Evolutionary conservation across 495 filamentous ascomycete genomes (phyloP), one percentile per base, ranked within the genome.

Genomic region (Parathielavia appendiculata): DNA sequence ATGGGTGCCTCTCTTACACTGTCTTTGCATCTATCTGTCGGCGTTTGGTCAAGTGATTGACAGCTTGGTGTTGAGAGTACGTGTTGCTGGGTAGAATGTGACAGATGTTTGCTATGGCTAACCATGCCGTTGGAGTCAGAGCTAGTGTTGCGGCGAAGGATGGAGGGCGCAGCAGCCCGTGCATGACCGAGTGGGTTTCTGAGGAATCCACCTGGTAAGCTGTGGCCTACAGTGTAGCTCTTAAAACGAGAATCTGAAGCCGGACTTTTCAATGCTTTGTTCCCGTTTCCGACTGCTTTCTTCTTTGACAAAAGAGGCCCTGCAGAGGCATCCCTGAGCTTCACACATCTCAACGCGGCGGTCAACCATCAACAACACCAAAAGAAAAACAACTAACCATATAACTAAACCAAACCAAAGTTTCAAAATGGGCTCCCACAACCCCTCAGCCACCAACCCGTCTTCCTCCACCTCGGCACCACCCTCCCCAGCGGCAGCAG

Each of bases 401-500:
- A n/a, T n/a, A n/a, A n/a, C n/a, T n/a, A n/a, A n/a, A n/a, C n/a
- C n/a, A 53, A 19, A 14, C 36, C 10, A 45, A 52, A 17, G 43
- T 35, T 12, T 38, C 19, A 44, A 57, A 56, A 61, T 62, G 54
- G 60, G 60, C 51, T 61, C 60, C 43, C 46, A 38, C 39, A 40
- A 39, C 41, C 20, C 23, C 54, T 12, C 41, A 19, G 13, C 58
- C 16, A 36, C 51, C 7, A 20, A 57, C 14, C 11, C 35, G n/a
- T 19, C 44, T 16, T 12, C 26, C 32, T 7, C 43, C 4, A 63
- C 62, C 5, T 4, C 50, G 13, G 76, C 80, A n/a, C n/a, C 43
- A 72, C 77, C 43, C 85, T 84, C 5, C 80, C 84, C 0, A 53
- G 13, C 35, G 41, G 4, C 35, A 44, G 6, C 53, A 12, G 14